Evolutionary conservation across 768 basidiomycete species (phyloP).

Genomic region (Heimioporus sp.): DNA sequence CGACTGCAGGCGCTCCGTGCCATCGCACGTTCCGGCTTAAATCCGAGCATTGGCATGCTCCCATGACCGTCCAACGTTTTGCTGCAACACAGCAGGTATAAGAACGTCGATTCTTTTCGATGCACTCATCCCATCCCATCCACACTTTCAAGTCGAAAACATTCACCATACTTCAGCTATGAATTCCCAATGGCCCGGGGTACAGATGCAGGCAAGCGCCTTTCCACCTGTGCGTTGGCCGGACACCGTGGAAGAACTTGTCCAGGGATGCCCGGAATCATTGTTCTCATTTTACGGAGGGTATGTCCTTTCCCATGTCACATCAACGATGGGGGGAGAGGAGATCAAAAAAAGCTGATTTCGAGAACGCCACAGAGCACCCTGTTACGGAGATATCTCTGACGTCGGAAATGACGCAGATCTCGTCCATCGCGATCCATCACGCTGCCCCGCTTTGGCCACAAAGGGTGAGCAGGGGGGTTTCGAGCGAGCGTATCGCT

Average conservation of each 20-base stretch:
- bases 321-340: background rate
- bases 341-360: background rate
- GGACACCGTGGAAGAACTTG: fast-evolving
- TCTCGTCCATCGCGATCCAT: background rate
- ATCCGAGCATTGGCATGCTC: too few species aligned
- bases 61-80: too few species aligned
- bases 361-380: background rate
- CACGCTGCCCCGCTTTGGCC: background rate
- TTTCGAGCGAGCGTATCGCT: background rate
- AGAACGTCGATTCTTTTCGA: too few species aligned
- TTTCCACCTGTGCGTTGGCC: background rate
- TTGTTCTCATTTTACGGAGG: background rate
- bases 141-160: too few species aligned
- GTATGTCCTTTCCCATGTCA: background rate
- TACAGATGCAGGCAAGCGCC: too few species aligned
- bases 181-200: too few species aligned
- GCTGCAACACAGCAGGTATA: too few species aligned
- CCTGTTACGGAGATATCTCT: too few species aligned
- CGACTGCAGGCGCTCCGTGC: too few species aligned
- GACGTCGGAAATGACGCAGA: background rate
- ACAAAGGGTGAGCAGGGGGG: conserved; percentile 1
- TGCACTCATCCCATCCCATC: too few species aligned
- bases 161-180: too few species aligned
- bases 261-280: background rate
- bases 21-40: too few species aligned